Evolutionary conservation across 176 grass and related monocot species (phyloP).

Genomic region (Oryza nivara): DNA sequence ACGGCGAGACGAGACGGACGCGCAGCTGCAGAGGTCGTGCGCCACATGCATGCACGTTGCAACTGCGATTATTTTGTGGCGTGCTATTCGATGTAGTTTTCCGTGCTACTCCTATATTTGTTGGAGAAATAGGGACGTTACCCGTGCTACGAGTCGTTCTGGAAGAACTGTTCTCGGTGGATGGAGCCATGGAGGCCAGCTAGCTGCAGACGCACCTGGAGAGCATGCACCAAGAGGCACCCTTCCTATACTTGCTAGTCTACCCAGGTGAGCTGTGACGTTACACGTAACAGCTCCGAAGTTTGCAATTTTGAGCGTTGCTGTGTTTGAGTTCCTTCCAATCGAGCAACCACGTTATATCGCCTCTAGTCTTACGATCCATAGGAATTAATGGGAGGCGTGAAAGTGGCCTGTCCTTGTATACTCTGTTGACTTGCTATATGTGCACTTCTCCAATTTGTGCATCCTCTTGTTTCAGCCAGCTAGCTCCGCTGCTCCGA

Average conservation of each 20-base stretch:
- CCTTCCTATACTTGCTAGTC: not conserved
- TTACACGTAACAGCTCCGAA: too few relatives aligned
- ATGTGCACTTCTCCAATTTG: too few relatives aligned
- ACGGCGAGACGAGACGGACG: not conserved
- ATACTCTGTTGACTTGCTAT: too few relatives aligned
- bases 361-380: too few relatives aligned
- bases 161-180: not conserved
- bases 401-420: not conserved
- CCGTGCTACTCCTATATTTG: too few relatives aligned
- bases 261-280: constrained; percentile 4
- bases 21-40: not conserved
- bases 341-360: too few relatives aligned
- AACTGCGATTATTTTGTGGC: not conserved
- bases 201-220: not conserved
- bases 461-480: too few relatives aligned
- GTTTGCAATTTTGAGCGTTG: not conserved
- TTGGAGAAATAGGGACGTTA: too few relatives aligned
- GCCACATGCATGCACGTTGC: not conserved
- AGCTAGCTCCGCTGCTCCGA: too few relatives aligned
- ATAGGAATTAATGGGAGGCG: not conserved
- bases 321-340: not conserved
- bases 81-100: not conserved
- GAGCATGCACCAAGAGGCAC: not conserved
- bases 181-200: not conserved
- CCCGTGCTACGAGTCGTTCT: not conserved